Percentiles rank a stretch among this genome's conserved stretches.
Conservation (phyloP, 257 asterid species). For the Nicotiana undulata region DNA sequence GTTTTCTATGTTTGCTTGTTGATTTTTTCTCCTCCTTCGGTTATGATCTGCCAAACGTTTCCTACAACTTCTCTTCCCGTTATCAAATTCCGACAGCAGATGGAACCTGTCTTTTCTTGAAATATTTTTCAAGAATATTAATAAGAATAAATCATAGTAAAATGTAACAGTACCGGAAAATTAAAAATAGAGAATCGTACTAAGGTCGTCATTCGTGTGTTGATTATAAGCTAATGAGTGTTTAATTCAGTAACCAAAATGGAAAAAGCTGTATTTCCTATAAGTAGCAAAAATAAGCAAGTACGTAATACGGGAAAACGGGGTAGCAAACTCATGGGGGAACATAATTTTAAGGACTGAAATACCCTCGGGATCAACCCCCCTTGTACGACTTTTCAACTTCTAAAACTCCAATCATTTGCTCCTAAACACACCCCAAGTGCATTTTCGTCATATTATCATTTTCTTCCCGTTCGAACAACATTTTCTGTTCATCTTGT, state of each 20-base stretch:
- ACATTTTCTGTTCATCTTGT: background rate
- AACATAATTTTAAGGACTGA: constrained; percentile 37
- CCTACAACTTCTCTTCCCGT: constrained; percentile 95
- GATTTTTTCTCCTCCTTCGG: constrained; percentile 77
- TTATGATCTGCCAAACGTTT: constrained; percentile 94
- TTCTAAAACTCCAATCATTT: constrained; percentile 28
- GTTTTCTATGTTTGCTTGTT: constrained; percentile 38
- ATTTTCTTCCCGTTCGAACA: background rate
- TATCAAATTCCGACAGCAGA: constrained; percentile 81
- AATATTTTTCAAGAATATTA: background rate
- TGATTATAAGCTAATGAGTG: constrained; percentile 5
- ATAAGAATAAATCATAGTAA: background rate
- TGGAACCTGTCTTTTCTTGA: constrained; percentile 46
- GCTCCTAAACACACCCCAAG: constrained; percentile 14
- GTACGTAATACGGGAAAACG: constrained; percentile 24
- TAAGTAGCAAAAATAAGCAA: constrained; percentile 33
- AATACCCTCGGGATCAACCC: constrained; percentile 80
- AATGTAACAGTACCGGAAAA: background rate
- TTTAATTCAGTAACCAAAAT: background rate
- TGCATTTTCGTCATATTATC: constrained; percentile 22
- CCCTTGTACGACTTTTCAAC: constrained; percentile 21
- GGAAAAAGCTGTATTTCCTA: constrained; percentile 26
- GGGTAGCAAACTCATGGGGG: constrained; percentile 19
- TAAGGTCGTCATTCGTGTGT: background rate
- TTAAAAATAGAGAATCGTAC: background rate